Percentiles rank a stretch among this genome's conserved stretches.
These are phyloP conservation scores for Aspergillus cavernicola DNA, from an alignment of 495 filamentous ascomycete genomes.

Conservation along the genomic window DNA sequence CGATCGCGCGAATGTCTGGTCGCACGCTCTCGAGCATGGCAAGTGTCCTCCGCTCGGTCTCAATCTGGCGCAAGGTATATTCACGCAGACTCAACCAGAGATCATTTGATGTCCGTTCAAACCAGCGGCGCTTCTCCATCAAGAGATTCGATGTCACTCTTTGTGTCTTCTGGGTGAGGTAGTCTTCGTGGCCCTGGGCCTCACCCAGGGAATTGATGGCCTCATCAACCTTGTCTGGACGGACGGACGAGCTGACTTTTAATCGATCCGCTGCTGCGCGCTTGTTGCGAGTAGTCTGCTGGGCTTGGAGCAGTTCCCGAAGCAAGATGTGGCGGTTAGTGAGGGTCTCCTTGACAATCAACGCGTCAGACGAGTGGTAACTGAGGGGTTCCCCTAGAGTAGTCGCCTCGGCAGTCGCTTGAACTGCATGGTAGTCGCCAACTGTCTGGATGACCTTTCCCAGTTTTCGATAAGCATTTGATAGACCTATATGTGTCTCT, in stretches of 20 bases:
- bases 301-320: conserved; percentile 84
- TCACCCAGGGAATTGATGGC: conserved; percentile 86
- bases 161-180: conserved; percentile 76
- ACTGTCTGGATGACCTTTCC: conserved; percentile 88
- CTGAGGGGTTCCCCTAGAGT: conserved; percentile 90
- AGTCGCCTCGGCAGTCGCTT: conserved; percentile 94
- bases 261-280: conserved; percentile 82
- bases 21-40: conserved; percentile 88
- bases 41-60: conserved; percentile 87
- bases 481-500: conserved; percentile 83
- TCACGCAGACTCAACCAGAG: conserved; percentile 78
- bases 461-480: conserved; percentile 89
- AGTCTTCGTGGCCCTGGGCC: conserved; percentile 71
- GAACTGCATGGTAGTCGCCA: conserved; percentile 94
- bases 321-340: conserved; percentile 99
- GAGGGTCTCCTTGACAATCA: conserved; percentile 98
- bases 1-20: conserved; percentile 89
- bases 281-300: conserved; percentile 73
- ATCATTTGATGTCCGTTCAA: conserved; percentile 77
- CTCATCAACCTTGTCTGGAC: conserved; percentile 93
- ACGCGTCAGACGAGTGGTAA: conserved; percentile 93
- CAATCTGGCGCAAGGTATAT: conserved; percentile 91
- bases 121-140: conserved; percentile 87
- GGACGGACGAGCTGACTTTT: conserved; percentile 76
- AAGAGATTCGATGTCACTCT: conserved; percentile 86